These are phyloP conservation scores for Spathaspora arborariae DNA, from an alignment of 805 yeast genomes.

Conservation along the genomic window DNA sequence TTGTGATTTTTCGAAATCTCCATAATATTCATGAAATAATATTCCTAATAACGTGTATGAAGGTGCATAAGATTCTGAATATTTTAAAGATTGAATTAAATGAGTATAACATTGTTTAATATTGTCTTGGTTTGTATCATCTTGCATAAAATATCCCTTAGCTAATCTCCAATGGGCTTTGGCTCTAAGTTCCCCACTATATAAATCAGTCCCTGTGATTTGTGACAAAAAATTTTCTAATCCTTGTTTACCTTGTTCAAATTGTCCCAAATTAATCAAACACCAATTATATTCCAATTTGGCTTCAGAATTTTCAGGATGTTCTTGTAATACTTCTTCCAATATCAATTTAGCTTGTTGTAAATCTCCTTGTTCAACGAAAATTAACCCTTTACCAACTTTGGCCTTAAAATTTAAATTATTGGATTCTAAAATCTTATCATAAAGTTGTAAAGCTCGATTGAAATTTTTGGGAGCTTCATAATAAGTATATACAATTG, in stretches of 20 bases:
- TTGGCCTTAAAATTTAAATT: constrained; percentile 55
- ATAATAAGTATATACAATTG: constrained; percentile 72
- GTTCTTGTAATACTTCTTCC: constrained; percentile 42
- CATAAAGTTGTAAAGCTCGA: constrained; percentile 70
- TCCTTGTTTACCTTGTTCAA: constrained; percentile 48
- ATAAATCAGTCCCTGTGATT: constrained; percentile 49
- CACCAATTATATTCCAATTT: constrained; percentile 78
- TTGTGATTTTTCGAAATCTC: constrained; percentile 65
- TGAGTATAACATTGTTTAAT: constrained; percentile 52
- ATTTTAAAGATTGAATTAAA: constrained; percentile 60
- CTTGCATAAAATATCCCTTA: constrained; percentile 46
- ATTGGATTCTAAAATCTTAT: constrained; percentile 46
- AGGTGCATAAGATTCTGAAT: constrained; percentile 64
- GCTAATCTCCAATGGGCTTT: constrained; percentile 71
- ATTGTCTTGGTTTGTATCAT: constrained; percentile 13
- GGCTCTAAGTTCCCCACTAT: constrained; percentile 56
- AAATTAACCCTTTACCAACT: constrained; percentile 79
- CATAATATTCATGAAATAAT: constrained; percentile 56
- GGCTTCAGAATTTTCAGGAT: constrained; percentile 57
- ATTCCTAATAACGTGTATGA: constrained; percentile 80
- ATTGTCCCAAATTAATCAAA: constrained; percentile 49
- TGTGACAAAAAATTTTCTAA: constrained; percentile 41
- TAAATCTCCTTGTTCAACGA: constrained; percentile 60
- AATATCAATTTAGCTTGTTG: constrained; percentile 53
- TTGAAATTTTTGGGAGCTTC: constrained; percentile 88